Evolutionary conservation across 768 basidiomycete species (phyloP).

Genomic region (Leccinum sublutescens): DNA sequence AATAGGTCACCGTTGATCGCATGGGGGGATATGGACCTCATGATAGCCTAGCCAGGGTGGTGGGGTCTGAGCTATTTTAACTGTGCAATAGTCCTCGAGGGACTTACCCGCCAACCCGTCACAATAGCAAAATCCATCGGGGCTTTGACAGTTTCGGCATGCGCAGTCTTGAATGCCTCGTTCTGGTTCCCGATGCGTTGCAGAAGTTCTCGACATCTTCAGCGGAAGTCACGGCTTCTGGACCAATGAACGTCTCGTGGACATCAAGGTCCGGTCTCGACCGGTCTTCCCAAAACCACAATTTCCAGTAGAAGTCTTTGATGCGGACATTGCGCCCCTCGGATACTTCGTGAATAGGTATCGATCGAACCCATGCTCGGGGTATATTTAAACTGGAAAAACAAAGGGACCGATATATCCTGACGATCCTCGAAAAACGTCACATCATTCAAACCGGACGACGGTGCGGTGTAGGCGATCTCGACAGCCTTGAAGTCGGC

Average conservation of each 20-base stretch:
- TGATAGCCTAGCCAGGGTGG: slow-evolving; percentile 78
- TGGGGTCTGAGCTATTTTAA: slow-evolving; percentile 12
- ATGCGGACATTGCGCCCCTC: too few relatives aligned
- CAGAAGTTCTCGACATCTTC: slow-evolving; percentile 86
- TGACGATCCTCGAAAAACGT: too few relatives aligned
- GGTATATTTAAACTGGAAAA: too few relatives aligned
- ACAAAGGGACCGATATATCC: too few relatives aligned
- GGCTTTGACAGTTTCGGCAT: slow-evolving; percentile 68
- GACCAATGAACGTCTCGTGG: slow-evolving; percentile 80
- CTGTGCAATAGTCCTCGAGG: neutral
- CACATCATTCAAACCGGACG: too few relatives aligned
- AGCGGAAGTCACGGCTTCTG: slow-evolving; percentile 78
- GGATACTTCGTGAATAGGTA: too few relatives aligned
- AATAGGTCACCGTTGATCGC: slow-evolving; percentile 91
- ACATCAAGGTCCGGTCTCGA: slow-evolving; percentile 73
- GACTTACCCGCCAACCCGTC: slow-evolving; percentile 92
- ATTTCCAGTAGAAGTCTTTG: too few relatives aligned
- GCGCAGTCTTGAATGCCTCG: slow-evolving; percentile 81
- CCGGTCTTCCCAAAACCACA: slow-evolving; percentile 93
- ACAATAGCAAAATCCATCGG: slow-evolving; percentile 99
- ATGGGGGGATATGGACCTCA: slow-evolving; percentile 94
- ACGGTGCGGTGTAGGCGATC: too few relatives aligned
- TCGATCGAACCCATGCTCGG: too few relatives aligned
- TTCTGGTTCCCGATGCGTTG: slow-evolving; percentile 86
- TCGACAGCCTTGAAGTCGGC: too few relatives aligned